Base-by-base conservation (phyloP, 208 protist species). In the Angomonas deanei region DNA sequence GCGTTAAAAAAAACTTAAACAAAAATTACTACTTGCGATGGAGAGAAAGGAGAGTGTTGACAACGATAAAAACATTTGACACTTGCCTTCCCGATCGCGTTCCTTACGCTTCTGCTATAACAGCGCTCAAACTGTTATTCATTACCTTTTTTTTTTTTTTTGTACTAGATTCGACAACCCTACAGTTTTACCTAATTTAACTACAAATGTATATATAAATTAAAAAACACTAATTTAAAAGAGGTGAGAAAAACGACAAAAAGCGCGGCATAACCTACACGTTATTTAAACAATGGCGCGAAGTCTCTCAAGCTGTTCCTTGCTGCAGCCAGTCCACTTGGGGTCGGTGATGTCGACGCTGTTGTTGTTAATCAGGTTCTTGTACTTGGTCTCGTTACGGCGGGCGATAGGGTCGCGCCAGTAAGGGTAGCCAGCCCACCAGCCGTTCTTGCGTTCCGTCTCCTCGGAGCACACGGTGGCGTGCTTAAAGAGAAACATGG, bases 321-420 rank as follows among this genome's bases (percentile, higher is more conserved):
- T 73, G 17, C 84, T 87, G 64, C 86, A 91, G 3, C 89, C 89
- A 27, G 89, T 96, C 89, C 89, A 96, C 71, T 96, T 96, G 36
- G 89, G 80, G 46, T 96, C 84, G 0, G 84, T 89, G 38, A 96
- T 82, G 57, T 96, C 89, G 26, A 96, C 86, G 34, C 88, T 64
- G 66, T 96, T 96, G 68, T 83, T 84, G 72, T 84, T 78, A 63
- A 96, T 96, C 30, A 96, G 66, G 24, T 73, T 58, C 79, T 92
- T 93, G 68, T 96, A 96, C 50, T 90, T 88, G 23, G 61, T 63
- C 49, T 96, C 86, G 70, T 96, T 96, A 42, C 86, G 82, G 57
- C 84, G 83, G 21, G 82, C 86, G 69, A 96, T 96, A 60, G 89
- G 89, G 64, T 96, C 89, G 59, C 89, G 89, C 89, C 89, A 96